Conservation (phyloP, 2,329 filamentous ascomycete species). For the Botrytis cinerea region DNA sequence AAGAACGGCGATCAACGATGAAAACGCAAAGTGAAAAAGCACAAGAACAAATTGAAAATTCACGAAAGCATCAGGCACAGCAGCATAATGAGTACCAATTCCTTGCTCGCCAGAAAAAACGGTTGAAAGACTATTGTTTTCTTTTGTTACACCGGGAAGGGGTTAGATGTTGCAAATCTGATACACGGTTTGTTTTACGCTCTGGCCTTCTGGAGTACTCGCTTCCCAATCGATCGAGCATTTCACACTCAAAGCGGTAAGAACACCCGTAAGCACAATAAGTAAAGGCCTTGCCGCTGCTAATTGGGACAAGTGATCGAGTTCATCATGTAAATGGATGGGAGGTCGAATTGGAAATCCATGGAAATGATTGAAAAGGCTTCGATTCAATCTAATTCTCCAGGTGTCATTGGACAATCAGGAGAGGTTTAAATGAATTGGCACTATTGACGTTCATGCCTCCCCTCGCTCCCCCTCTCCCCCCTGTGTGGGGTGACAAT, state of each 20-base stretch:
- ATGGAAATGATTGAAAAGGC: neutral
- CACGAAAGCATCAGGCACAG: neutral
- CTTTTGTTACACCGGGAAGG: slow-evolving; percentile 17
- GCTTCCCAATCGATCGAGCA: slow-evolving; percentile 13
- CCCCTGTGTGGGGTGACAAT: neutral
- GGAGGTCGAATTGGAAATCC: neutral
- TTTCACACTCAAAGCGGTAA: slow-evolving; percentile 17
- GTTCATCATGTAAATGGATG: neutral
- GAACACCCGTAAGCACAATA: neutral
- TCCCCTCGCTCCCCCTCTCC: neutral
- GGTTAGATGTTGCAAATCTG: slow-evolving; percentile 22
- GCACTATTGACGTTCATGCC: slow-evolving; percentile 12
- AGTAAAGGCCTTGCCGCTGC: slow-evolving; percentile 9
- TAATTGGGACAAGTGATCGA: neutral
- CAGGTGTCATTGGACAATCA: neutral
- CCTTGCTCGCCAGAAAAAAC: neutral
- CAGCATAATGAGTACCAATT: slow-evolving; percentile 7
- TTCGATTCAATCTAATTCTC: slow-evolving; percentile 14
- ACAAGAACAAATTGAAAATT: slow-evolving; percentile 1
- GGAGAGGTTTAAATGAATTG: slow-evolving; percentile 3
- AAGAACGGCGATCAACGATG: slow-evolving; percentile 24
- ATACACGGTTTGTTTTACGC: slow-evolving; percentile 21
- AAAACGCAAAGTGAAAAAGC: slow-evolving; percentile 27
- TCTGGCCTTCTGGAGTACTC: slow-evolving; percentile 7
- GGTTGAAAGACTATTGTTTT: slow-evolving; percentile 1